Conservation (phyloP, 148 eudicot genomes). For the Rhododendron molle region DNA sequence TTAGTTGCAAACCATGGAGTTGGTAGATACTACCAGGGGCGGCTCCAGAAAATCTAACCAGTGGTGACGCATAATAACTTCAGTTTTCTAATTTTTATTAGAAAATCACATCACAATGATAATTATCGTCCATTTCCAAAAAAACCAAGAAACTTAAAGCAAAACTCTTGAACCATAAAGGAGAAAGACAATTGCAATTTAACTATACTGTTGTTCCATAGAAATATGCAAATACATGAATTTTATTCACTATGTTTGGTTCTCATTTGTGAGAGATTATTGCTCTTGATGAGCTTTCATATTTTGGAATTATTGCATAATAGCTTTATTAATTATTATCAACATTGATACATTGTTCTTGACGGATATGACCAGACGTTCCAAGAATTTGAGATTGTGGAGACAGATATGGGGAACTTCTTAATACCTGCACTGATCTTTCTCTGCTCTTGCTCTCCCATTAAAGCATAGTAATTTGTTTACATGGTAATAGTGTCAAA, state of each 20-base stretch:
- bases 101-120: not conserved
- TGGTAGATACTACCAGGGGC: not conserved
- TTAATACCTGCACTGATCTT: not conserved
- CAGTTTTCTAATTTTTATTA: not conserved
- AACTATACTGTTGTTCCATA: not conserved
- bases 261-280: too few species aligned
- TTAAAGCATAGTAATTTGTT: not conserved
- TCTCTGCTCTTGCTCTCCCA: not conserved
- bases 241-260: too few species aligned
- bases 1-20: not conserved
- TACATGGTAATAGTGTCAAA: not conserved
- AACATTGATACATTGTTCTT: not conserved
- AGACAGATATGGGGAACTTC: not conserved
- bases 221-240: too few species aligned
- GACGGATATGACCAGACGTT: not conserved
- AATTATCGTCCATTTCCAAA: not conserved
- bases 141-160: not conserved
- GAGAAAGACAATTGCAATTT: not conserved
- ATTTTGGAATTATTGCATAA: not conserved
- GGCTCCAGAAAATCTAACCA: not conserved
- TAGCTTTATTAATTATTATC: not conserved
- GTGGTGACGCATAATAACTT: not conserved
- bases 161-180: not conserved
- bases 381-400: not conserved
- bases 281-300: not conserved